Evolutionary conservation across 2,329 filamentous ascomycete genomes (phyloP).

Genomic region (Macroventuria anomochaeta): DNA sequence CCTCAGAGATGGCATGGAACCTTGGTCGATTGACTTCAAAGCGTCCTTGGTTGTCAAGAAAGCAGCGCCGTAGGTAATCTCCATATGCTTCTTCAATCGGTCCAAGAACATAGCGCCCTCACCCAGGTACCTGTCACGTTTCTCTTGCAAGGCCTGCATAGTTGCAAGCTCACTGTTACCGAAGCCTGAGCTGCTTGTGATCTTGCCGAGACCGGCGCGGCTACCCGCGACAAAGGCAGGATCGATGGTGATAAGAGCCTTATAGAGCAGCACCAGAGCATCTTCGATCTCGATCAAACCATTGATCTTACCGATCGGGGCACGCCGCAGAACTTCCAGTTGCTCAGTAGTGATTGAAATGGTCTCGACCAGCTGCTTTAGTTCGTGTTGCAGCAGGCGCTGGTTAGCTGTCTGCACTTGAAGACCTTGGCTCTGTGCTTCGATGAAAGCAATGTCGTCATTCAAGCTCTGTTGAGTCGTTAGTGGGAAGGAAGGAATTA

Average conservation of each 20-base stretch:
- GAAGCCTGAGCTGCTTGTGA: slow-evolving; percentile 61
- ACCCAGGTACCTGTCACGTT: slow-evolving; percentile 84
- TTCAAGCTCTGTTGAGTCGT: slow-evolving; percentile 73
- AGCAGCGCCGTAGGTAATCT: slow-evolving; percentile 77
- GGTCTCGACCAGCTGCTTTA: slow-evolving; percentile 86
- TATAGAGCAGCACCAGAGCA: slow-evolving; percentile 82
- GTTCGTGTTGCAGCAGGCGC: slow-evolving; percentile 87
- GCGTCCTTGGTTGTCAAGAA: slow-evolving; percentile 72
- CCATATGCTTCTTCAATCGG: slow-evolving; percentile 81
- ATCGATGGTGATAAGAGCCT: slow-evolving; percentile 92
- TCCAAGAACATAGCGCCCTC: slow-evolving; percentile 80
- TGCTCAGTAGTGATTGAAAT: slow-evolving; percentile 83
- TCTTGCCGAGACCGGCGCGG: slow-evolving; percentile 48
- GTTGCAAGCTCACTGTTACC: slow-evolving; percentile 77
- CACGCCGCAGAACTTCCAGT: slow-evolving; percentile 74
- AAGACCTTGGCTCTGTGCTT: slow-evolving; percentile 94
- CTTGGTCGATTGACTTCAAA: slow-evolving; percentile 58
- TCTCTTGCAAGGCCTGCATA: slow-evolving; percentile 94
- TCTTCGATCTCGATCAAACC: slow-evolving; percentile 80
- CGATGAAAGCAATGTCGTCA: slow-evolving; percentile 95
- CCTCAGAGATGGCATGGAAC: slow-evolving; percentile 59
- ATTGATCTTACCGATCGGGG: slow-evolving; percentile 72
- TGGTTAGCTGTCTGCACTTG: slow-evolving; percentile 98
- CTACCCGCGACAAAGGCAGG: slow-evolving; percentile 69
- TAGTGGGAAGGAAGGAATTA: slow-evolving; percentile 22